A percentile compares a stretch with the other conserved stretches of the same genome.
Conservation (phyloP, 2,329 filamentous ascomycete species). For the Lachnellula hyalina region DNA sequence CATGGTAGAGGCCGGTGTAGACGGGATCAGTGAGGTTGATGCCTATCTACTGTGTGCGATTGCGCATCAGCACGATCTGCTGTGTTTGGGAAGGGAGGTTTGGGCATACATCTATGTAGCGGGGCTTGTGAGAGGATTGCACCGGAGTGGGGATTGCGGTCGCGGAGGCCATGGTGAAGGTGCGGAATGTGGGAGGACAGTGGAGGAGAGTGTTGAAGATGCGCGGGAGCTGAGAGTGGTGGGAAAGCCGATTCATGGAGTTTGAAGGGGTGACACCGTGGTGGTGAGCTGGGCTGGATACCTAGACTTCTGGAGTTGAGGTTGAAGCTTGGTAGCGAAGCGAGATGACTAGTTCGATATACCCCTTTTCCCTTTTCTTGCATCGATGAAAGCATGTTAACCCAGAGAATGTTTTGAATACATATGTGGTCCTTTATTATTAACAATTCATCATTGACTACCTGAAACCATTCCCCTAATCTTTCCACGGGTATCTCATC, state of each 20-base stretch:
- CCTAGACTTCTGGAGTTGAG: background rate
- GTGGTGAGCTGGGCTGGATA: no score
- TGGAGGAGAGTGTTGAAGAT: background rate
- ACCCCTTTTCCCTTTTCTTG: no score
- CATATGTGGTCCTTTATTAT: no score
- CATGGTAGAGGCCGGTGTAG: conserved; percentile 79
- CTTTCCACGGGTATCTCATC: no score
- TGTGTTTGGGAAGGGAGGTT: background rate
- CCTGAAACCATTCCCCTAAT: no score
- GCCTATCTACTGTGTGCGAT: conserved; percentile 56
- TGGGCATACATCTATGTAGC: conserved; percentile 56
- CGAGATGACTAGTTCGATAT: no score
- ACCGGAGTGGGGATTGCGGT: background rate
- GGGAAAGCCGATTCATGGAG: conserved; percentile 1
- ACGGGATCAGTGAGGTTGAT: conserved; percentile 95
- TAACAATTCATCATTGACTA: no score
- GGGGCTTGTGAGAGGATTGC: conserved; percentile 34
- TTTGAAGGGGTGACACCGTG: background rate
- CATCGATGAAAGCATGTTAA: no score
- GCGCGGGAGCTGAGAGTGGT: background rate
- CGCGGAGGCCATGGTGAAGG: conserved; percentile 11
- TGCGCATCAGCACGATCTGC: background rate
- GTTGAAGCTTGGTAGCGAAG: background rate
- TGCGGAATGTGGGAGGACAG: conserved; percentile 1
- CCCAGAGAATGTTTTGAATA: no score